Percentiles rank a stretch among this genome's conserved stretches.
Evolutionary conservation across 192 early-diverging fungal species (phyloP).

Genomic region (Backusella psychrophila): DNA sequence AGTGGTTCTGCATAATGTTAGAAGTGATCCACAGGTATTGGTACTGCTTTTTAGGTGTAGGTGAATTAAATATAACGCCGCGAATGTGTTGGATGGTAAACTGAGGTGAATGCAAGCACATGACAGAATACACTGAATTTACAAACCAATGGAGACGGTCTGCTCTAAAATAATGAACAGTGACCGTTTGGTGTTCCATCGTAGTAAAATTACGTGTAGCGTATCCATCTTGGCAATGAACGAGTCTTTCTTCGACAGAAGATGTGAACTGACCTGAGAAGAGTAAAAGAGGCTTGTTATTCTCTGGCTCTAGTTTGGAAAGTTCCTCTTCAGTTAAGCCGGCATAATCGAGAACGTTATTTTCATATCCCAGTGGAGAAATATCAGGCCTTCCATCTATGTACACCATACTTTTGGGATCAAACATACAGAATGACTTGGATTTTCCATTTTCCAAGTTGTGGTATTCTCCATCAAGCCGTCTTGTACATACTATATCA

Average conservation of each 20-base stretch:
- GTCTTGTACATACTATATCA: background rate
- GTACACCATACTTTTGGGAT: background rate
- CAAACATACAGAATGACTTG: background rate
- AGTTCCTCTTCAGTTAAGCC: background rate
- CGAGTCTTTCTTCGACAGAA: background rate
- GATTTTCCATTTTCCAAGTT: background rate
- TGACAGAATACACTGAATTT: background rate
- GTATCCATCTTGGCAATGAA: background rate
- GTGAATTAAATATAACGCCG: background rate
- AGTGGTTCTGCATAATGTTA: background rate
- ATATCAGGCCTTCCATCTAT: slow-evolving; percentile 3
- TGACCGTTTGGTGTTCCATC: background rate
- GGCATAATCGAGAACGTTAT: background rate
- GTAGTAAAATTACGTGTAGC: background rate
- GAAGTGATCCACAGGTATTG: slow-evolving; percentile 13
- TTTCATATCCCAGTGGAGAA: background rate
- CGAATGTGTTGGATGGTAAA: background rate
- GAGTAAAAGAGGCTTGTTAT: background rate
- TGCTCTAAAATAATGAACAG: slow-evolving; percentile 3
- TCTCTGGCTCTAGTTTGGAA: background rate
- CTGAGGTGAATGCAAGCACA: background rate
- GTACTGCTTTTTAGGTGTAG: background rate
- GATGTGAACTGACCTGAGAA: background rate
- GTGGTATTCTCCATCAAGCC: background rate
- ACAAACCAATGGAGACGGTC: background rate